phyloP scores from a whole-genome alignment of 345 rosid species.

The Euphorbia peplus region DNA sequence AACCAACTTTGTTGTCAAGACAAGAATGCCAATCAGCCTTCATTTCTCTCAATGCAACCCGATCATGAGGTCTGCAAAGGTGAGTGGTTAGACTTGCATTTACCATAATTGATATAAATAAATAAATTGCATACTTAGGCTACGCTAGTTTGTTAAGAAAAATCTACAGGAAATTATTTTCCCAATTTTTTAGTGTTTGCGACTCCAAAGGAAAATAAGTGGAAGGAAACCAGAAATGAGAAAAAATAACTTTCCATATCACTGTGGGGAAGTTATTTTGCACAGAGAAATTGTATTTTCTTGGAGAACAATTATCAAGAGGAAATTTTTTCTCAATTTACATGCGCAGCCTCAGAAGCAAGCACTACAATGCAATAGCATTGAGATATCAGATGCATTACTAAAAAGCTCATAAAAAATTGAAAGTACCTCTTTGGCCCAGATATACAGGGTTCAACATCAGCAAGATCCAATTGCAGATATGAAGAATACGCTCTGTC shows the following conservation, averaged over 20 bases:
- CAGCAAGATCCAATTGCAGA: constrained; percentile 66
- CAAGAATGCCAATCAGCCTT: constrained; percentile 99
- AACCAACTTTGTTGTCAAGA: constrained; percentile 83
- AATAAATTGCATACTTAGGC: neutral
- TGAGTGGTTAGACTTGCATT: constrained; percentile 12
- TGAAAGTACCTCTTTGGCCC: constrained; percentile 87
- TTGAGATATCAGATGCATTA: too few species aligned
- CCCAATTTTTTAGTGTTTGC: too few species aligned
- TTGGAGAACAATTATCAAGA: too few species aligned
- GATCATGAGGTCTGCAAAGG: constrained; percentile 85
- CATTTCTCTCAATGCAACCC: constrained; percentile 89
- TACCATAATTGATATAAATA: neutral
- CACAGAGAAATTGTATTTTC: too few species aligned
- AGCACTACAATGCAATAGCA: too few species aligned
- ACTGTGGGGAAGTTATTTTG: too few species aligned
- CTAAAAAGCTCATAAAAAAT: neutral
- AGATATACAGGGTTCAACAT: constrained; percentile 92
- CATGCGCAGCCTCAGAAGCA: neutral
- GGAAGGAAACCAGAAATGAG: too few species aligned
- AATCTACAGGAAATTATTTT: too few species aligned
- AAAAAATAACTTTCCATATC: too few species aligned
- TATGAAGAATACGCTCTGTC: constrained; percentile 82
- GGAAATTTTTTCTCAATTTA: too few species aligned
- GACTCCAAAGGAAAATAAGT: too few species aligned
- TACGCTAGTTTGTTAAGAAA: too few species aligned